phyloP scores from a whole-genome alignment of 2,329 filamentous ascomycete genomes.

The Colletotrichum lini region DNA sequence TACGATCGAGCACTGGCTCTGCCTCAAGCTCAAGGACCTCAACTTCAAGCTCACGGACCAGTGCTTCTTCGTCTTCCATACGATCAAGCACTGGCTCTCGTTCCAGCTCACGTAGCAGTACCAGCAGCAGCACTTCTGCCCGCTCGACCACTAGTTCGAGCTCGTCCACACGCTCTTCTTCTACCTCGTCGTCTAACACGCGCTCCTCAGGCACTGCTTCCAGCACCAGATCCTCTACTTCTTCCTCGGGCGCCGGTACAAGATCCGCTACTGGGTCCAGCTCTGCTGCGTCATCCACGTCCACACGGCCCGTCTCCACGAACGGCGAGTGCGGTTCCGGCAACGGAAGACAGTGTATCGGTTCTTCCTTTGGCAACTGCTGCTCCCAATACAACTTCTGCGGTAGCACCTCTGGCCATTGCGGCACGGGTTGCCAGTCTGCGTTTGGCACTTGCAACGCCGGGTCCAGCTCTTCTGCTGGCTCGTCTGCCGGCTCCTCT shows the following conservation, averaged over 20 bases:
- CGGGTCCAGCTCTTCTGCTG: background rate
- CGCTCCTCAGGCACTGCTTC: background rate
- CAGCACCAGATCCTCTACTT: too few species aligned
- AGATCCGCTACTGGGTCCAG: background rate
- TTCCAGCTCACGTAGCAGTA: slow-evolving; percentile 4
- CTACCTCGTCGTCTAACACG: background rate
- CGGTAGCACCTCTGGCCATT: slow-evolving; percentile 52
- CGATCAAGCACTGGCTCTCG: slow-evolving; percentile 5
- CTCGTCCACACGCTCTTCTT: background rate
- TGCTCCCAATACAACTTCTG: slow-evolving; percentile 52
- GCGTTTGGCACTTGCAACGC: slow-evolving; percentile 45
- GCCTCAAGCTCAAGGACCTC: background rate
- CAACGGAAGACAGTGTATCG: slow-evolving; percentile 20
- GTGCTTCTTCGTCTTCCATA: background rate
- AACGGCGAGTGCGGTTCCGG: slow-evolving; percentile 19
- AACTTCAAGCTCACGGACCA: background rate
- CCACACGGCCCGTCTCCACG: slow-evolving; percentile 9
- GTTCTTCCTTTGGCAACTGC: slow-evolving; percentile 44
- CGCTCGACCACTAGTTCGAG: background rate
- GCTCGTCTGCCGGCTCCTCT: background rate
- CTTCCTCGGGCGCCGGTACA: background rate
- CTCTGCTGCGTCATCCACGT: slow-evolving; percentile 3
- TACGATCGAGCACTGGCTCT: background rate
- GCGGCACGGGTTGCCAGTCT: slow-evolving; percentile 50
- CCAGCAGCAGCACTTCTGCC: background rate